Percentiles rank a stretch among this genome's conserved stretches.
Evolutionary conservation across 2,329 filamentous ascomycete species (phyloP).

Genomic region (Westerdykella ornata): DNA sequence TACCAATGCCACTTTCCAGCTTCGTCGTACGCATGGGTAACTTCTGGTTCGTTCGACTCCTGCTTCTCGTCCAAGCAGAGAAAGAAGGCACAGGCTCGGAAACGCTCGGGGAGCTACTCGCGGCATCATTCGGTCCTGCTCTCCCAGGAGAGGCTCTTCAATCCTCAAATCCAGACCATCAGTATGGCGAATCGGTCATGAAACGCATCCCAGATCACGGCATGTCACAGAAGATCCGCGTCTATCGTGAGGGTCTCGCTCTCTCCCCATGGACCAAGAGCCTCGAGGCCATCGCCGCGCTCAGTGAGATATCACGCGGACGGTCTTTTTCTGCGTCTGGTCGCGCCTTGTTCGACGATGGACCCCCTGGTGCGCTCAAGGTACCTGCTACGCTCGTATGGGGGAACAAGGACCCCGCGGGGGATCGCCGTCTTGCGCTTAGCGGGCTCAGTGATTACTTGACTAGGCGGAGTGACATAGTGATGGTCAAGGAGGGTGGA

Average conservation of each 20-base stretch:
- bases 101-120: background rate
- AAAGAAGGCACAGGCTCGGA: background rate
- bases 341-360: slow-evolving; percentile 40
- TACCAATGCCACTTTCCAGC: slow-evolving; percentile 43
- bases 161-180: slow-evolving; percentile 29
- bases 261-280: slow-evolving; percentile 47
- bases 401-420: slow-evolving; percentile 48
- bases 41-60: slow-evolving; percentile 41
- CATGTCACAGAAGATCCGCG: slow-evolving; percentile 47
- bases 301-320: slow-evolving; percentile 39
- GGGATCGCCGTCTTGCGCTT: slow-evolving; percentile 45
- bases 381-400: slow-evolving; percentile 50
- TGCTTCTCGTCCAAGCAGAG: slow-evolving; percentile 33
- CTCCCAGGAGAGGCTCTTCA: slow-evolving; percentile 19
- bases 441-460: slow-evolving; percentile 51
- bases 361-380: slow-evolving; percentile 43
- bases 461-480: slow-evolving; percentile 44
- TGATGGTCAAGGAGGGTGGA: slow-evolving; percentile 45
- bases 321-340: slow-evolving; percentile 8
- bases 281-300: slow-evolving; percentile 43
- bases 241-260: slow-evolving; percentile 50
- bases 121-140: slow-evolving; percentile 44
- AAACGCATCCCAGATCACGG: slow-evolving; percentile 39
- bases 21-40: slow-evolving; percentile 47
- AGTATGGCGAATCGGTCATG: slow-evolving; percentile 36